Conservation (phyloP, 352 stramenopile species). For the Thalassiosira mediterranea region DNA sequence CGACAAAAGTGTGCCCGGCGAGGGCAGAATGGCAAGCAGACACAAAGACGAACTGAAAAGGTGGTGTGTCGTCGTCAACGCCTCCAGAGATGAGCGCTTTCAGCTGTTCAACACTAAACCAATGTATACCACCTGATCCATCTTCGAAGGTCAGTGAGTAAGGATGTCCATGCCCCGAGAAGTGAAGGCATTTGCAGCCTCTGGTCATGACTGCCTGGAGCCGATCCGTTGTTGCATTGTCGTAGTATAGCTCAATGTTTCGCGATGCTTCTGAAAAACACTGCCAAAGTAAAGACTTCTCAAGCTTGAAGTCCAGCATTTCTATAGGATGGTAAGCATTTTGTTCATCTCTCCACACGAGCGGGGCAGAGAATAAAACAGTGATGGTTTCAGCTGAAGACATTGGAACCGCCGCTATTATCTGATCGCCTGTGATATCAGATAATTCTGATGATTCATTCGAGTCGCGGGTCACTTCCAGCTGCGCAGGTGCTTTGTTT, state of each 20-base stretch:
- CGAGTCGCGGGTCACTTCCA: background rate
- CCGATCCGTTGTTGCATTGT: constrained; percentile 92
- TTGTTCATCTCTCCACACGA: constrained; percentile 90
- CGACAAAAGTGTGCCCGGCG: constrained; percentile 84
- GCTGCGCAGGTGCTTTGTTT: background rate
- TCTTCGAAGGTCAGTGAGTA: constrained; percentile 94
- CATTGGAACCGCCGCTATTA: background rate
- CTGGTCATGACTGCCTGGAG: constrained; percentile 92
- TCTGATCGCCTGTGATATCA: constrained; percentile 4
- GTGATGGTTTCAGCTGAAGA: constrained; percentile 84
- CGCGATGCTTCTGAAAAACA: constrained; percentile 82
- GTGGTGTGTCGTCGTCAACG: constrained; percentile 39
- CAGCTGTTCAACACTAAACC: constrained; percentile 76
- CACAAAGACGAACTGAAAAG: constrained; percentile 86
- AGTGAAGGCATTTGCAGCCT: constrained; percentile 91
- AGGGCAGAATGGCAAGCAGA: constrained; percentile 84
- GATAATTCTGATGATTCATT: constrained; percentile 4
- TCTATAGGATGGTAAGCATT: constrained; percentile 91
- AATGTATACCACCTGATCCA: constrained; percentile 79
- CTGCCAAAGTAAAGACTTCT: constrained; percentile 81
- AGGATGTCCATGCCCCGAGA: constrained; percentile 92
- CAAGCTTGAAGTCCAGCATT: constrained; percentile 81
- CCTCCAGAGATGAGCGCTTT: constrained; percentile 67
- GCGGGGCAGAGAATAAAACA: constrained; percentile 92
- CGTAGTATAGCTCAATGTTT: constrained; percentile 91